Evolutionary conservation across 1,284 basidiomycete species (phyloP), one percentile per base, ranked within the genome.

Genomic region (Cryptococcus sp.): DNA sequence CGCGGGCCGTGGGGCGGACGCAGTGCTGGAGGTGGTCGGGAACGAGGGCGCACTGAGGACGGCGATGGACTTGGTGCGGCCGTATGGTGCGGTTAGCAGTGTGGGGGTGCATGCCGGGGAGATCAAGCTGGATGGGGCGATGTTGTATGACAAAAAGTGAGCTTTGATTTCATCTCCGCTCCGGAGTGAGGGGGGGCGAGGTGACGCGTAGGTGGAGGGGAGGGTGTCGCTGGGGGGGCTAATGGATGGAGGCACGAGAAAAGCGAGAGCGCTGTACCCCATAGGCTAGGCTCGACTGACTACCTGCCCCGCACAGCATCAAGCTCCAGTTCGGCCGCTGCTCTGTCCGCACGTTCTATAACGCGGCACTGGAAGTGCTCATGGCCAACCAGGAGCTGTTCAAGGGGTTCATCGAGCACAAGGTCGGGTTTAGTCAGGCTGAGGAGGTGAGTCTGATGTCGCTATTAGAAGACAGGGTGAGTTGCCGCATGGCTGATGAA

Each of bases 281-380:
- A 40, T 15, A 3, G 9, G n/a, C n/a, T n/a, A 33, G 9, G 28
- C 37, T 37, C 16, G 42, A 42, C 7, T 48, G 35, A 48, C 20
- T 5, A 46, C 24, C 46, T 33, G 18, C 21, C 28, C 28, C 13
- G 9, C 48, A 42, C 42, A 71, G 69, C 52, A 52, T 70, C 9
- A 64, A 67, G 9, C 46, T 73, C 35, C 72, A 74, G 64, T 76
- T 74, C 50, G 92, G 91, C 9, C 82, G 91, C 16, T 95, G 91
- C 69, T 90, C 89, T 16, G 91, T 89, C 7, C 82, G 86, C 15
- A 84, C 87, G 0, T 85, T 91, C 81, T 87, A 90, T 63, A 85
- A 85, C 2, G 76, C 83, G 53, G 89, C 88, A 0, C 80, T 88
- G 40, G 84, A 87, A 66, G 75, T 92, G 21, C 76, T 93, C 76